These are phyloP conservation scores for Jacaranda copaia DNA, from an alignment of 257 asterid species.

Conservation along the genomic window DNA sequence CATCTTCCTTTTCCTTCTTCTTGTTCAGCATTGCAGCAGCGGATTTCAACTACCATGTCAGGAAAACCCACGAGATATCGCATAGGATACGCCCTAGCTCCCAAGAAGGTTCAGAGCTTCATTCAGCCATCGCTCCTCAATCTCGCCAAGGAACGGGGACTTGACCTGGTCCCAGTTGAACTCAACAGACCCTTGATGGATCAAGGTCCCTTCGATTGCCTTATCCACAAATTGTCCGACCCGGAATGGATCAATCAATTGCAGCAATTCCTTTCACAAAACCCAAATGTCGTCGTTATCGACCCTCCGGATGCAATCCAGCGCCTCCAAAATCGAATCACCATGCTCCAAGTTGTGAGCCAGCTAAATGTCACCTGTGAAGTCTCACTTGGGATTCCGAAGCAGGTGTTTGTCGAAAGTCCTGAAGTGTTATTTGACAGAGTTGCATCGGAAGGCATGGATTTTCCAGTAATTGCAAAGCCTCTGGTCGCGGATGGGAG, in stretches of 20 bases:
- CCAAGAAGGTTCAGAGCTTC: conserved; percentile 65
- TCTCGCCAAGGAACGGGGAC: conserved; percentile 57
- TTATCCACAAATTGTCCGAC: conserved; percentile 67
- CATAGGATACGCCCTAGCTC: conserved; percentile 72
- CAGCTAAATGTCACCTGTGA: conserved; percentile 36
- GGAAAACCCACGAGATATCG: conserved; percentile 44
- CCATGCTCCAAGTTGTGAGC: conserved; percentile 74
- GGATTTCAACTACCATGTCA: conserved; percentile 34
- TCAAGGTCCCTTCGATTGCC: conserved; percentile 70
- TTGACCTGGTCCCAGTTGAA: conserved; percentile 62
- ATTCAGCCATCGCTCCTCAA: conserved; percentile 64
- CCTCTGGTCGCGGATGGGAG: conserved; percentile 69
- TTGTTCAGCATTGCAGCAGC: not conserved
- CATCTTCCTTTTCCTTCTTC: not conserved
- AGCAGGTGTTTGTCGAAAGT: conserved; percentile 62
- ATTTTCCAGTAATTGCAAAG: conserved; percentile 77
- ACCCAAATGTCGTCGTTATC: conserved; percentile 60
- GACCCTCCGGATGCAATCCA: conserved; percentile 61
- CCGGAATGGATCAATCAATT: conserved; percentile 65
- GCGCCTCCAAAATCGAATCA: conserved; percentile 69
- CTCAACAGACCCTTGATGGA: conserved; percentile 56
- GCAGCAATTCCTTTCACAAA: conserved; percentile 36
- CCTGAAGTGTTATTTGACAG: conserved; percentile 33
- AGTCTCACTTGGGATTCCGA: conserved; percentile 54
- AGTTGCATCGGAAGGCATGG: conserved; percentile 29